Evolutionary conservation across 192 early-diverging fungal genomes (phyloP), one percentile per base, ranked within the genome.

Genomic region (Coemansia sp.): DNA sequence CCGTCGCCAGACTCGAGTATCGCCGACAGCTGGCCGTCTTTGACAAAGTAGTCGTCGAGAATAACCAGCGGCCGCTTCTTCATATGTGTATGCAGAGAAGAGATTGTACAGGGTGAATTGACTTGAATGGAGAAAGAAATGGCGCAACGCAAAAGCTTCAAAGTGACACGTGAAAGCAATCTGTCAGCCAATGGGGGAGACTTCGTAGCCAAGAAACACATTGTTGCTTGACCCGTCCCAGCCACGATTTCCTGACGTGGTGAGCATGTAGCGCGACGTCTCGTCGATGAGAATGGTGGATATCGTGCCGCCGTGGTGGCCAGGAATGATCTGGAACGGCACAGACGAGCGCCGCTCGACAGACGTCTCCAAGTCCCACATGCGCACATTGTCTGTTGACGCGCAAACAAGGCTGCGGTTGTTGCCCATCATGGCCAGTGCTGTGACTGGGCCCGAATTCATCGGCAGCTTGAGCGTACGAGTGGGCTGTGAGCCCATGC

Each of bases 301-400:
- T 14, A 96, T 83, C 11, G 86, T 82, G 11, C 92, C 92, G 22
- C 94, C 94, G 57, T 94, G 94, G 69, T 98, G 96, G 0, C 96
- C 97, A 2, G 97, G 90, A 27, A 99, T 82, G 65, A 99, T 92
- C 55, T 88, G 87, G 76, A 98, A 99, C 57, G 94, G 93, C 57
- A 94, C 80, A 49, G 74, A 45, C 64, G 74, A 35, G 71, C 80
- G 60, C 61, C 77, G 59, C 62, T 74, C 35, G 43, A 77, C 21
- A 67, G 80, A 22, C 79, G 83, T 50, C 75, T 62, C 72, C 60
- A 94, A 61, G 69, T 97, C 92, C 94, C 93, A 98, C 47, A 96
- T 71, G 11, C 97, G 85, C 63, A 98, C 86, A 66, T 94, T 97
- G 68, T 98, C 97, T 8, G 87, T 85, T 0, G 97, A 98, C 0